Percentiles rank a stretch among this genome's conserved stretches.
These are phyloP conservation scores for Chaetomium sp. DNA, from an alignment of 2,329 filamentous ascomycete genomes.

Conservation along the genomic window DNA sequence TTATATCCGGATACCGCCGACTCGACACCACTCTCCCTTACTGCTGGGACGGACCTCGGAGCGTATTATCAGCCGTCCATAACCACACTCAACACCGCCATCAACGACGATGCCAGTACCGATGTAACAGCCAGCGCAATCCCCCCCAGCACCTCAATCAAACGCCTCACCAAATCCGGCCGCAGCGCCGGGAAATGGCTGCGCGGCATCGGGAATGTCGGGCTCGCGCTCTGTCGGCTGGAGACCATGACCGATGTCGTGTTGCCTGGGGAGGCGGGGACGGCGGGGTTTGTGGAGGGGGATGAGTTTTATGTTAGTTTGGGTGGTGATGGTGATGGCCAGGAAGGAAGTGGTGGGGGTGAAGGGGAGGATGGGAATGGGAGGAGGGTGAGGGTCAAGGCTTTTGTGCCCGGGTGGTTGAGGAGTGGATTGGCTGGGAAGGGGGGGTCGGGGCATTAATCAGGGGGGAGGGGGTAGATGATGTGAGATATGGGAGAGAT, in stretches of 20 bases:
- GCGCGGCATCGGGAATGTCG: conserved; percentile 72
- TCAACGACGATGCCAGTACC: background rate
- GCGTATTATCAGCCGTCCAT: too few relatives aligned
- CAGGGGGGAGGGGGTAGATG: too few relatives aligned
- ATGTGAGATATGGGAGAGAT: too few relatives aligned
- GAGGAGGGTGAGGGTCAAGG: conserved; percentile 58
- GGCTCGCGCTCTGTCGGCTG: conserved; percentile 76
- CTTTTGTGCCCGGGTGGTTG: conserved; percentile 78
- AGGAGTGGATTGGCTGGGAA: conserved; percentile 28
- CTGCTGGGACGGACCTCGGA: too few relatives aligned
- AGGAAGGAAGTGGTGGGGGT: conserved; percentile 44
- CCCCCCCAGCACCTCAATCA: conserved; percentile 44
- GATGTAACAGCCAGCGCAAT: conserved; percentile 30
- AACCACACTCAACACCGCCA: too few relatives aligned
- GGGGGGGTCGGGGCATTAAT: background rate
- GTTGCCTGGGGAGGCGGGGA: conserved; percentile 40
- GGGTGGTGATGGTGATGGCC: conserved; percentile 46
- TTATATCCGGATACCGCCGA: conserved; percentile 47
- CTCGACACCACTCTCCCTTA: too few relatives aligned
- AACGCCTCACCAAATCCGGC: conserved; percentile 47
- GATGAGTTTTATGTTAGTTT: conserved; percentile 53
- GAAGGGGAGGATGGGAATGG: too few relatives aligned
- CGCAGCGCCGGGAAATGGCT: conserved; percentile 79
- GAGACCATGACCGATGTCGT: conserved; percentile 83
- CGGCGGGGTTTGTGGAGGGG: conserved; percentile 35